Evolutionary conservation across 495 filamentous ascomycete genomes (phyloP).

Genomic region (Pseudevernia furfuracea): DNA sequence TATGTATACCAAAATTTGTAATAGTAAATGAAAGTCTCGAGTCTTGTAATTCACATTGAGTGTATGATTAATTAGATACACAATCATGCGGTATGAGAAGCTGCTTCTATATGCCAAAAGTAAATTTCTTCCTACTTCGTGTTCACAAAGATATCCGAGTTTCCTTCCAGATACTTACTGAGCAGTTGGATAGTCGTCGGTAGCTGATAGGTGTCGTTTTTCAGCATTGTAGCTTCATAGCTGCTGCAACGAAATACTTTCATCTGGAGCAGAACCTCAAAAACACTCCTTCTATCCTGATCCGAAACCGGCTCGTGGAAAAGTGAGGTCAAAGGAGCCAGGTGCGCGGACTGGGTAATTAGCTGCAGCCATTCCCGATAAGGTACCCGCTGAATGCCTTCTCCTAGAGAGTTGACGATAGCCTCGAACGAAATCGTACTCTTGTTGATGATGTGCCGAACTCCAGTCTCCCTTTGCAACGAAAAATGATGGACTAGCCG

Average conservation of each 20-base stretch:
- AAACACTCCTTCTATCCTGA: conserved; percentile 3
- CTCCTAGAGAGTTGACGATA: not conserved
- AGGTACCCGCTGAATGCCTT: not conserved
- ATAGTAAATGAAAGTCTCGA: too few relatives aligned
- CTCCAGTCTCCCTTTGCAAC: not conserved
- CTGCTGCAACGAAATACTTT: not conserved
- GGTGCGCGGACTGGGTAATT: not conserved
- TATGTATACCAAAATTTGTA: too few relatives aligned
- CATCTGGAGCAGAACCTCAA: conserved; percentile 6
- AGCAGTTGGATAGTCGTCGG: not conserved
- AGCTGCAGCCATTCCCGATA: not conserved
- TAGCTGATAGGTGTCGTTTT: not conserved
- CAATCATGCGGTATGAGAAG: too few relatives aligned
- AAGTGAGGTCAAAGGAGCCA: conserved; percentile 2
- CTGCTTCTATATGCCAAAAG: not conserved
- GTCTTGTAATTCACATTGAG: too few relatives aligned
- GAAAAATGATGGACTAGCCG: not conserved
- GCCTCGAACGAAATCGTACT: not conserved
- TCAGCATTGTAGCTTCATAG: not conserved
- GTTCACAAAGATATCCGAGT: not conserved
- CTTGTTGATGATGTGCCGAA: not conserved
- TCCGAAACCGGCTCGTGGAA: not conserved
- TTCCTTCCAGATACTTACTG: not conserved
- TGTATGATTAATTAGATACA: too few relatives aligned
- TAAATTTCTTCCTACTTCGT: not conserved